Evolutionary conservation across 2,329 filamentous ascomycete genomes (phyloP), one percentile per base, ranked within the genome.

Genomic region (Penicillium occitanis): DNA sequence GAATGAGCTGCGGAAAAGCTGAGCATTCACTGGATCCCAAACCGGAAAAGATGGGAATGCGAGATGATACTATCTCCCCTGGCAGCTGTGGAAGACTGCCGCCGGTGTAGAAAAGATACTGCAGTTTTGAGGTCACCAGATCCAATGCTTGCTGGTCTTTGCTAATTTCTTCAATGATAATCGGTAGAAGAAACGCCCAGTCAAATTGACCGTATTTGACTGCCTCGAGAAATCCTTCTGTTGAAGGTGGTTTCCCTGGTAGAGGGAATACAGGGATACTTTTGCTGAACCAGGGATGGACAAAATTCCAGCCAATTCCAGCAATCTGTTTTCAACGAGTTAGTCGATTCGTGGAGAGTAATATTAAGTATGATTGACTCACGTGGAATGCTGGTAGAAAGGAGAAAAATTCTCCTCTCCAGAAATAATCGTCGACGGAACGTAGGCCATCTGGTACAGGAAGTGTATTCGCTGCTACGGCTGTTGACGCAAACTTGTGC

Each of bases 381-480:
- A 63, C 61, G 25, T 63, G 42, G 42, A 63, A 63, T 13, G 48
- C 48, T 10, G 61, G 61, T n/a, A 63, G 30, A 25, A 63, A 63
- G 19, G 61, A 63, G 61, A 42, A 63, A 33, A 50, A 51, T 10
- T 57, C 53, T 14, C 53, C 53, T 33, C 35, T 35, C 30, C 35
- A 37, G 53, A 57, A 35, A 13, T 22, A 22, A 14, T 40, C n/a
- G 22, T 22, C 53, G 17, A 37, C 35, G 6, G 14, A 6, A 13
- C n/a, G 5, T 22, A 57, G 6, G 11, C 46, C 59, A 8, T 46
- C 30, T 1, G 46, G 30, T 28, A 30, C 59, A n/a, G 59, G 40
- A n/a, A 30, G 46, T 13, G 46, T 57, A n/a, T 37, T 37, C 28
- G 30, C 30, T 13, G 46, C 22, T 5, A 28, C 46, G 22, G 5